Evolutionary conservation across 345 rosid species (phyloP).

Genomic region (Gossypium anomalum): DNA sequence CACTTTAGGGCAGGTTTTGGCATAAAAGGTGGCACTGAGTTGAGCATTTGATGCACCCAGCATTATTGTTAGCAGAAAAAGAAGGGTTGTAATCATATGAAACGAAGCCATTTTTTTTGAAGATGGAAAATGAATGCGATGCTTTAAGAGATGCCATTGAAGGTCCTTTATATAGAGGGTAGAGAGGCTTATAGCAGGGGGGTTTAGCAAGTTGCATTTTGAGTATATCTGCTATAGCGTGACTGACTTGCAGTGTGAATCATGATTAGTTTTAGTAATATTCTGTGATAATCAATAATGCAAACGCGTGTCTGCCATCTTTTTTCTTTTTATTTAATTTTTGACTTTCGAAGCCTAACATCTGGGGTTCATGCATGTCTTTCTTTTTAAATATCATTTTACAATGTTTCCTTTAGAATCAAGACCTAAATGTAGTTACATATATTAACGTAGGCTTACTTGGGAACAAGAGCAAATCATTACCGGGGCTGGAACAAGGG

Average conservation of each 20-base stretch:
- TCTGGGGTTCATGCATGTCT: too few species aligned
- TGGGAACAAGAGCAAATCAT: too few species aligned
- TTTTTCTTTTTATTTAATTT: too few species aligned
- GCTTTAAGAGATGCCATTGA: background rate
- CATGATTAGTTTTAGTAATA: too few species aligned
- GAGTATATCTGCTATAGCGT: background rate
- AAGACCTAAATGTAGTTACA: too few species aligned
- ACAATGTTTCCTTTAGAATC: too few species aligned
- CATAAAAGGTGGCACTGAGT: constrained; percentile 23
- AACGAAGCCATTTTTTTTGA: constrained; percentile 12
- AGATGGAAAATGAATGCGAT: background rate
- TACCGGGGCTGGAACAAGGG: too few species aligned
- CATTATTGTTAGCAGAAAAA: background rate
- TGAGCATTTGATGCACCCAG: constrained; percentile 27
- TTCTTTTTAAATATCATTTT: too few species aligned
- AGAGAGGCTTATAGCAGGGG: background rate
- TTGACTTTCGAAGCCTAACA: too few species aligned
- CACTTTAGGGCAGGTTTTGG: constrained; percentile 23
- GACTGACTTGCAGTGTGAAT: background rate
- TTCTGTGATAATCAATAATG: too few species aligned
- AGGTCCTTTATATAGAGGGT: background rate
- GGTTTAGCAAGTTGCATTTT: background rate
- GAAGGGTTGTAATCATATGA: background rate
- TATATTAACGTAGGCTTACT: too few species aligned
- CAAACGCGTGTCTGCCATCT: too few species aligned